A percentile compares a stretch with the other conserved stretches of the same genome.
Evolutionary conservation across 1,284 basidiomycete species (phyloP).

Genomic region (Tylopilus orsonianus): DNA sequence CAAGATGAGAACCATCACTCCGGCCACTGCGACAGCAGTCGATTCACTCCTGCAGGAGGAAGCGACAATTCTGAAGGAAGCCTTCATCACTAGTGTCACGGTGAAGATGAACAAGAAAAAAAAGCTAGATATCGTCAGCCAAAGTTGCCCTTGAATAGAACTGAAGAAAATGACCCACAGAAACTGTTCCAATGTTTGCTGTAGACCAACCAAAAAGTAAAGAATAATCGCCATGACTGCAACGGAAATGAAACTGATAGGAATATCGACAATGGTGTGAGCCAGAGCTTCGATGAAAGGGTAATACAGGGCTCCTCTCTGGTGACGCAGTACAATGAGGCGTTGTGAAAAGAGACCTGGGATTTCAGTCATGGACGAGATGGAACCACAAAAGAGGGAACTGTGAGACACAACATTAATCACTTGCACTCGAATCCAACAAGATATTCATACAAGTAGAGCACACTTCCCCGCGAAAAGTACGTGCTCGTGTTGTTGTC

Average conservation of each 20-base stretch:
- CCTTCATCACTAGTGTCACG: slow-evolving; percentile 56
- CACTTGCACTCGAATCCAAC: slow-evolving; percentile 31
- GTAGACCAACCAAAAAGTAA: slow-evolving; percentile 55
- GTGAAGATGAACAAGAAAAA: slow-evolving; percentile 51
- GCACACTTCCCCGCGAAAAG: slow-evolving; percentile 76
- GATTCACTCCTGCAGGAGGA: slow-evolving; percentile 49
- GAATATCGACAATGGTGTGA: slow-evolving; percentile 60
- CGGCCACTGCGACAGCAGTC: slow-evolving; percentile 57
- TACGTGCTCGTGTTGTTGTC: slow-evolving; percentile 60
- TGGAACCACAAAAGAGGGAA: slow-evolving; percentile 24
- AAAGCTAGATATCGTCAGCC: background rate
- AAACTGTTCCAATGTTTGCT: slow-evolving; percentile 40
- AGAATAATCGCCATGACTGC: slow-evolving; percentile 47
- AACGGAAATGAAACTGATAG: slow-evolving; percentile 47
- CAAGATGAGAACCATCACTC: slow-evolving; percentile 45
- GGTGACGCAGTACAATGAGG: slow-evolving; percentile 54
- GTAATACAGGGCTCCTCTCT: slow-evolving; percentile 51
- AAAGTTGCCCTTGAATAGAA: background rate
- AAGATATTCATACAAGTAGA: slow-evolving; percentile 62
- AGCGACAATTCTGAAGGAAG: slow-evolving; percentile 57
- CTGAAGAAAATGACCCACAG: slow-evolving; percentile 32
- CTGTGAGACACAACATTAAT: slow-evolving; percentile 18
- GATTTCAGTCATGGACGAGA: slow-evolving; percentile 31
- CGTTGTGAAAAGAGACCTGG: slow-evolving; percentile 50
- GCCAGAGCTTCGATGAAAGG: slow-evolving; percentile 55